Evolutionary conservation across 129 eudicot species (phyloP), one percentile per base, ranked within the genome.

Genomic region (Solidago caesia): DNA sequence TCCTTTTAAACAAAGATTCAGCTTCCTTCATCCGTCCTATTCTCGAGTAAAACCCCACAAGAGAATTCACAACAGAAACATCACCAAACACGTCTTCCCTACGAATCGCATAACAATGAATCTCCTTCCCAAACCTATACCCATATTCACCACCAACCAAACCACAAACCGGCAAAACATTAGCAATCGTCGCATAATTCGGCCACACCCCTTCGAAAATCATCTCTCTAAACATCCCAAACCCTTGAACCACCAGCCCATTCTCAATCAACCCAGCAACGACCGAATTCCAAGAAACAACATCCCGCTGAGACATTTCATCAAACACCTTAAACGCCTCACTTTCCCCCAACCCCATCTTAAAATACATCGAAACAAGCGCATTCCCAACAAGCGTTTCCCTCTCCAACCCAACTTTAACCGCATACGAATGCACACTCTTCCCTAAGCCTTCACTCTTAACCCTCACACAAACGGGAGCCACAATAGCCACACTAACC

Each of bases 191-290:
- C 44, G 97, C 96, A 75, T 88, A 86, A 82, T 93, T 93, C 16
- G 96, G 96, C 61, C 8, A 16, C 2, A 74, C 58, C 4, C 85
- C 42, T 53, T 81, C 96, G 58, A 53, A 62, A 44, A 93, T 61
- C 98, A 93, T 93, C 75, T 58, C 59, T 47, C 72, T 72, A 64
- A 93, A 90, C 65, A 93, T 44, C 7, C 61, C 44, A 80, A 88
- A 86, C 12, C 97, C 96, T 60, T 85, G 83, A n/a, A 69, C 63
- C 44, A 74, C 63, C 49, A 90, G 78, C 21, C 82, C 83, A 73
- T 93, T 93, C 85, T 93, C 97, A 29, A 79, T 61, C 68, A 84
- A 82, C 62, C 98, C 98, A 45, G 97, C 84, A 84, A 93, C 90
- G 74, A 88, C 67, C 8, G 97, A 96, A 71, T 93, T 93, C 91